phyloP scores from a whole-genome alignment of 164 flowering plant genomes.

The Euptelea pleiosperma region DNA sequence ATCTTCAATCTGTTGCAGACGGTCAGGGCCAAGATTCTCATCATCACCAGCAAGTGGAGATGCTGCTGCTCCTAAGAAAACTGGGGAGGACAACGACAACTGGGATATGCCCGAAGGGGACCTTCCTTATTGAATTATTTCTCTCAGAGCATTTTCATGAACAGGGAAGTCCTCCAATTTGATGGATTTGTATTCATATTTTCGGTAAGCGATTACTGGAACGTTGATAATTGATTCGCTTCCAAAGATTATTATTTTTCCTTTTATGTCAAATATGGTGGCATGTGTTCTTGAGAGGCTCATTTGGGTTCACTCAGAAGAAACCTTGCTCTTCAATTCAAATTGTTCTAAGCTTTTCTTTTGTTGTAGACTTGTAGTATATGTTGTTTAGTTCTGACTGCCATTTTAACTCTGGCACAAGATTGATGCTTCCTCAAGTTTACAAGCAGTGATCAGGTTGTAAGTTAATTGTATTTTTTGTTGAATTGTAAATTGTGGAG shows the following conservation, averaged over 20 bases:
- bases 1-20: slow-evolving; percentile 3
- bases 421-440: no score
- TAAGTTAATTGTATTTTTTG: no score
- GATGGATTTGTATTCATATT: not conserved
- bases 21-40: slow-evolving; percentile 11
- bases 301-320: not conserved
- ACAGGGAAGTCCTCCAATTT: not conserved
- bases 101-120: slow-evolving; percentile 35
- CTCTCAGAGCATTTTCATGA: not conserved
- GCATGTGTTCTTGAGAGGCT: not conserved
- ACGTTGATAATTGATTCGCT: not conserved
- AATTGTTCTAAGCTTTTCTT: not conserved
- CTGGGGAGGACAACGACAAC: slow-evolving; percentile 42
- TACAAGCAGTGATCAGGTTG: no score
- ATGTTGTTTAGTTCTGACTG: no score
- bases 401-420: no score
- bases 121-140: slow-evolving; percentile 18
- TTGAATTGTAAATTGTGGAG: no score
- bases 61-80: slow-evolving; percentile 15
- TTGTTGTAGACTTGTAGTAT: no score
- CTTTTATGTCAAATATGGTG: not conserved
- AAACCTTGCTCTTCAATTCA: not conserved
- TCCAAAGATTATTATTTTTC: not conserved
- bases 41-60: slow-evolving; percentile 17
- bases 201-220: not conserved